Percentiles rank a stretch among this genome's conserved stretches.
Conservation (phyloP, 208 protist species). For the Acanthamoeba pearcei region DNA sequence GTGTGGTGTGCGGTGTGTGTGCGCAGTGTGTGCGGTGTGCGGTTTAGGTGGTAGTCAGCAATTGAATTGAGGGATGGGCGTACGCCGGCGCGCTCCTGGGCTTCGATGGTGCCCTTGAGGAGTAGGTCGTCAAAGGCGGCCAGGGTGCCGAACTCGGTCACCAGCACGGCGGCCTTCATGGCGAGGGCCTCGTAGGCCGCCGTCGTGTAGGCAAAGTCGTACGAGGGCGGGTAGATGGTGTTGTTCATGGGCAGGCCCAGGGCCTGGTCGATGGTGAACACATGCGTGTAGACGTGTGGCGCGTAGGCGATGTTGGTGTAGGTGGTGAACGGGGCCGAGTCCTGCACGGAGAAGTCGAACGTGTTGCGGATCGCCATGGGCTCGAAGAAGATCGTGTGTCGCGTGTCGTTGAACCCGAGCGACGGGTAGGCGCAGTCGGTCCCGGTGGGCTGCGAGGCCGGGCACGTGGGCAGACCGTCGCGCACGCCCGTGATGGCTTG, state of each 20-base stretch:
- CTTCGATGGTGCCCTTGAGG: not conserved
- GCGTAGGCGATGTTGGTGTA: slow-evolving; percentile 14
- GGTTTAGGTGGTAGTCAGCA: too few species aligned
- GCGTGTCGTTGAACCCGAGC: not conserved
- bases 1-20: not conserved
- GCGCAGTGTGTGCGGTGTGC: too few species aligned
- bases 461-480: slow-evolving; percentile 15
- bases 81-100: not conserved
- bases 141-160: not conserved
- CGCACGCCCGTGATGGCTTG: slow-evolving; percentile 30
- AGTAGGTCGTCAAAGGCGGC: not conserved
- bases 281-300: slow-evolving; percentile 13
- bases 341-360: slow-evolving; percentile 23
- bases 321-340: not conserved
- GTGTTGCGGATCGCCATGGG: slow-evolving; percentile 24
- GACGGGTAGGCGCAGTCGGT: not conserved
- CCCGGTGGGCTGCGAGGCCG: not conserved
- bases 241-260: slow-evolving; percentile 9
- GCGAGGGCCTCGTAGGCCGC: not conserved
- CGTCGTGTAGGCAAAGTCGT: slow-evolving; percentile 3
- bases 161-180: slow-evolving; percentile 10
- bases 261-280: slow-evolving; percentile 33
- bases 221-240: not conserved
- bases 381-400: slow-evolving; percentile 25
- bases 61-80: not conserved